Evolutionary conservation across 129 eudicot species (phyloP), one percentile per base, ranked within the genome.

Genomic region (Artemisia annua): DNA sequence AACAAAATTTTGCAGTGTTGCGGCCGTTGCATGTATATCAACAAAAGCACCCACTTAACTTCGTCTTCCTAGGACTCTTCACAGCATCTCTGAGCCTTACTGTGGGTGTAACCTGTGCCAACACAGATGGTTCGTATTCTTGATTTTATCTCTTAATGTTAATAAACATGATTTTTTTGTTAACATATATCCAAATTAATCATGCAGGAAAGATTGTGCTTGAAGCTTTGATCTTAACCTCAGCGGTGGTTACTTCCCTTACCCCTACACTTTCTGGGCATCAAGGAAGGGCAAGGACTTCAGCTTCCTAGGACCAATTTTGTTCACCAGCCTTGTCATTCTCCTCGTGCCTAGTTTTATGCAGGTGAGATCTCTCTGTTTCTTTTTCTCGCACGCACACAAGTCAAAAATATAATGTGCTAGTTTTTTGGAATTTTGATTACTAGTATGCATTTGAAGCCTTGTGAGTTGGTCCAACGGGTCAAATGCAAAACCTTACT

Each of bases 181-280:
- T 67, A 58, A 71, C 63, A 61, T 35, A 26, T 10, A 53, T 61
- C n/a, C 8, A 49, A 19, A 30, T 71, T 62, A 52, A 70, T 78
- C 14, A 22, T 81, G 32, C 96, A 90, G 99, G 99, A 67, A 90
- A 82, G 83, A 90, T 95, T 61, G 99, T 95, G 79, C 94, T 95
- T 26, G 96, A 95, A 84, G 99, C 99, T 51, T 85, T 95, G 63
- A 65, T 95, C 80, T 76, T 95, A 68, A 90, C 99, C 22, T 87
- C 97, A 52, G 94, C 97, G 5, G 91, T 95, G 57, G 99, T 95
- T 54, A 59, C 83, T 15, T 86, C 96, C 66, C 86, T 95, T 61
- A 95, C 99, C 32, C 85, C 1, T 95, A 94, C 83, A 90, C 99
- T 58, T 95, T 95, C 94, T 95, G 99, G 99, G 99, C 99, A 78